phyloP scores from a whole-genome alignment of 2,329 filamentous ascomycete species.

The Colletotrichum camelliae region DNA sequence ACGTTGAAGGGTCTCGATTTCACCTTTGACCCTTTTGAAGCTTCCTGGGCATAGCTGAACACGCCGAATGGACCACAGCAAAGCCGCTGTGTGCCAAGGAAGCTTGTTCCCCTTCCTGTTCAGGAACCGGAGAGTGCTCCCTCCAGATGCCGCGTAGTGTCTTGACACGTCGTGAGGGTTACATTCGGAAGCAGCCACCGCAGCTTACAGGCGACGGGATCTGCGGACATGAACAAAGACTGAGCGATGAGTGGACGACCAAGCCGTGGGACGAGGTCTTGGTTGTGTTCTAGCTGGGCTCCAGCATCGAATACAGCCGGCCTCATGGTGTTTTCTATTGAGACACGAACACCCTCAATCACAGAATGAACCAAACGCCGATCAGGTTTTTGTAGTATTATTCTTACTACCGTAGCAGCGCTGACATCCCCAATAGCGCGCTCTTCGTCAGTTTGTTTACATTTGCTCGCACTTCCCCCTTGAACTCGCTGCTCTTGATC shows the following conservation, averaged over 20 bases:
- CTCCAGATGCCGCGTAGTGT: not conserved
- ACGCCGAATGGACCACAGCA: not conserved
- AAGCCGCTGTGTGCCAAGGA: slow-evolving; percentile 2
- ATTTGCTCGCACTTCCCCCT: not conserved
- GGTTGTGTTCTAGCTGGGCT: not conserved
- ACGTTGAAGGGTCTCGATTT: not conserved
- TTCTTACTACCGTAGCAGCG: not conserved
- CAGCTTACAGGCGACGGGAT: not conserved
- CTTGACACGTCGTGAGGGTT: not conserved
- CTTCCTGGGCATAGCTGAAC: not conserved
- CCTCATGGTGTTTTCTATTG: not conserved
- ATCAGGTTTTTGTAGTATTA: slow-evolving; percentile 3
- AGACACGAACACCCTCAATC: not conserved
- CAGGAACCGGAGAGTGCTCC: not conserved
- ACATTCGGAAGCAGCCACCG: slow-evolving; percentile 2
- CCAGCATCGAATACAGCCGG: not conserved
- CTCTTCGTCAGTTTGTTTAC: not conserved
- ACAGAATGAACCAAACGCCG: not conserved
- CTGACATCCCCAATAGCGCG: not conserved
- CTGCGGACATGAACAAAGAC: not conserved
- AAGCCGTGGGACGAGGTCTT: not conserved
- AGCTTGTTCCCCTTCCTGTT: not conserved
- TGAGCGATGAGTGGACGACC: not conserved
- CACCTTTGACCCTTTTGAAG: not conserved
- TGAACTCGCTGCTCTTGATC: not conserved